phyloP scores from a whole-genome alignment of 495 filamentous ascomycete genomes.

The Lepraria neglecta region DNA sequence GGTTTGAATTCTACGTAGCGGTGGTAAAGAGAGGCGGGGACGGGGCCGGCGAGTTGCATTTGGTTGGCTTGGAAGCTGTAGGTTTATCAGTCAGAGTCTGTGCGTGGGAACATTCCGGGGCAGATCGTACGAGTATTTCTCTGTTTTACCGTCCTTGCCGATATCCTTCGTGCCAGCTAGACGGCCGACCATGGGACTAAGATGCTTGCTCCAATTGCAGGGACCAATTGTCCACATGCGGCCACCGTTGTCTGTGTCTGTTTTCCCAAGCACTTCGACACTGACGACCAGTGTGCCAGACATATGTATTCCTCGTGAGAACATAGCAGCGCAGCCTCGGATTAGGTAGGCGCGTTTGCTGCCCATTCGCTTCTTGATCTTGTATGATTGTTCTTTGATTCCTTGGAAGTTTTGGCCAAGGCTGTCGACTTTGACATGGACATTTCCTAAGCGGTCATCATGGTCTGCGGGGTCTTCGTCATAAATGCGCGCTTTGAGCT shows the following conservation, averaged over 20 bases:
- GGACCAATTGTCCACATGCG: conserved; percentile 72
- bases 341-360: conserved; percentile 79
- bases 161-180: conserved; percentile 69
- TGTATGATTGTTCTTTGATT: conserved; percentile 56
- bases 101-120: not conserved
- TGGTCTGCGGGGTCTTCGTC: conserved; percentile 86
- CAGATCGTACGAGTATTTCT: conserved; percentile 61
- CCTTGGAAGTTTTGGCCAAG: conserved; percentile 62
- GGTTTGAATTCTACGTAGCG: conserved; percentile 89
- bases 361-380: conserved; percentile 73
- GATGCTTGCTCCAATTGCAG: conserved; percentile 75
- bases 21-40: conserved; percentile 73
- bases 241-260: conserved; percentile 61
- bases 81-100: conserved; percentile 12
- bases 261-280: conserved; percentile 67
- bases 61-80: conserved; percentile 86
- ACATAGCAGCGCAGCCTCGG: conserved; percentile 54
- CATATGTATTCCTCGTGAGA: conserved; percentile 48
- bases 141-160: conserved; percentile 45
- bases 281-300: conserved; percentile 60
- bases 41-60: conserved; percentile 78
- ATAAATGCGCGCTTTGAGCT: conserved; percentile 71
- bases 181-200: conserved; percentile 81
- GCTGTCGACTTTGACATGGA: conserved; percentile 53
- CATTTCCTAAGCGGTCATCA: conserved; percentile 82